Evolutionary conservation across 2,329 filamentous ascomycete species (phyloP), one percentile per base, ranked within the genome.

Genomic region (Scortechinia acanthostroma): DNA sequence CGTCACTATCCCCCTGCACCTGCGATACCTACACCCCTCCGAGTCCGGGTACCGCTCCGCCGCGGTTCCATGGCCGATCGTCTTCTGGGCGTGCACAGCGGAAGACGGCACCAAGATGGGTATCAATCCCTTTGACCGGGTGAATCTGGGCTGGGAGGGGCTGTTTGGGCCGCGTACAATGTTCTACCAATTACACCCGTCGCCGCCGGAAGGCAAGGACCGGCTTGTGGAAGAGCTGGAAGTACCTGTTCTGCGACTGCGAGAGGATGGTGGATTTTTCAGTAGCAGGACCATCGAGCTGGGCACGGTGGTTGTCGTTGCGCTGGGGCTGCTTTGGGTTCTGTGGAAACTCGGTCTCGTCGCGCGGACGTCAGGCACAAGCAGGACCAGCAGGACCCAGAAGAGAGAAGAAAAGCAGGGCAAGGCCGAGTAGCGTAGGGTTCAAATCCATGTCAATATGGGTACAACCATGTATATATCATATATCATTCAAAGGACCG

Each of bases 51-150:
- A 77, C 50, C 60, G 65, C 2, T 52, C 70, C 3, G 62, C 82
- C 1, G 66, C 79, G n/a, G 61, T 93, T 0, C 87, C 91, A 0
- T 91, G 86, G 68, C 91, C 91, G 0, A 76, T 79, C 0, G 76
- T 96, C 0, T 96, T 96, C 68, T 96, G 91, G 91, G 89, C 90
- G 1, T 97, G 91, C 57, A 71, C 76, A 4, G 77, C 83, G 0
- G 75, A 78, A 6, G 74, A 79, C 44, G 79, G 76, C 1, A 73
- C 73, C 1, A 84, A 87, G 54, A 87, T 91, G 63, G 63, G 76
- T 0, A 76, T 73, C 3, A 95, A 86, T 55, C 91, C 91, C 0
- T 97, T 97, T 61, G 91, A 96, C 60, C 73, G 88, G 4, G 68
- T 74, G n/a, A 79, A 88, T 56, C 55, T 96, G n/a, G 91, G 90